Evolutionary conservation across 345 rosid species (phyloP).

Genomic region (Litchi chinensis): DNA sequence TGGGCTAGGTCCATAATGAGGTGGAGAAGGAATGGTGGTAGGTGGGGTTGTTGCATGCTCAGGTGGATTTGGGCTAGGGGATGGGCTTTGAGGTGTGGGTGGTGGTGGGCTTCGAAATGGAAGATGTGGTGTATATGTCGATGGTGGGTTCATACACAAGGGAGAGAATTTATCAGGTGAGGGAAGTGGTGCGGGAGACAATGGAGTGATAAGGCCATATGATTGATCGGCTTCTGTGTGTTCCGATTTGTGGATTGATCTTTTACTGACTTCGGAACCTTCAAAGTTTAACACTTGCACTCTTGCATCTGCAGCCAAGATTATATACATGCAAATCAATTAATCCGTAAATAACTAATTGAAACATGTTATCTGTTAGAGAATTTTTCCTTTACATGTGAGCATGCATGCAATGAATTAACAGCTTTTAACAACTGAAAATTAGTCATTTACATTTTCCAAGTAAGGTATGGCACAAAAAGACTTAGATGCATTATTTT

Average conservation of each 20-base stretch:
- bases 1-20: slow-evolving; percentile 10
- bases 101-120: slow-evolving; percentile 18
- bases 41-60: too few relatives aligned
- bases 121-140: slow-evolving; percentile 13
- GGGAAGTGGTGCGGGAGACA: slow-evolving; percentile 30
- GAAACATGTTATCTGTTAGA: not conserved
- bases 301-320: slow-evolving; percentile 34
- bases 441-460: too few relatives aligned
- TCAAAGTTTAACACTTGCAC: not conserved
- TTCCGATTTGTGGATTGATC: not conserved
- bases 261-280: not conserved
- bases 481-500: too few relatives aligned
- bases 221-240: slow-evolving; percentile 6
- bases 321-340: not conserved
- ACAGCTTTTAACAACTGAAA: too few relatives aligned
- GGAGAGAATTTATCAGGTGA: slow-evolving; percentile 19
- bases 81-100: slow-evolving; percentile 8
- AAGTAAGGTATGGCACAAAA: too few relatives aligned
- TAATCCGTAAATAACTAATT: not conserved
- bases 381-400: not conserved
- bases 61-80: slow-evolving; percentile 23
- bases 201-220: slow-evolving; percentile 15
- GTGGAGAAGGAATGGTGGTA: not conserved
- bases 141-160: slow-evolving; percentile 20
- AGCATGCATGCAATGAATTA: not conserved